Base-by-base conservation (phyloP, 305 asterid species). In the Solanum aculeatissimum region DNA sequence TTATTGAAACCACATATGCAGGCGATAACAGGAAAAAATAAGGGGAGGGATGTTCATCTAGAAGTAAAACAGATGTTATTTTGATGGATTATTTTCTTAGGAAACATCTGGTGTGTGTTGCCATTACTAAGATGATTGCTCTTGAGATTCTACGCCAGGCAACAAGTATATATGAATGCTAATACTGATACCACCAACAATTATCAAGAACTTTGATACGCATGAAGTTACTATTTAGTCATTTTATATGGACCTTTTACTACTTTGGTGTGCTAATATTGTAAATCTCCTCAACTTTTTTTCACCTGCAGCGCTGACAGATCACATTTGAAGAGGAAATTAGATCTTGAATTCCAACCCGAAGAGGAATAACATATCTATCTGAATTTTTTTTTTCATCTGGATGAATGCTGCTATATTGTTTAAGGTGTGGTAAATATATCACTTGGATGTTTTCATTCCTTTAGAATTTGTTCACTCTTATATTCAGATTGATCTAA, bases 281-380 rank as follows among this genome's bases (percentile, higher is more conserved):
- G 40, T 49, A 18, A 69, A 19, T 27, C 35, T 79, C 79, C 60
- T 38, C 35, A 62, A 84, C 71, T 79, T 81, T 49, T 83, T 43
- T 74, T 81, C 53, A 82, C 27, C 58, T 85, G 82, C 95, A 96
- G 99, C 85, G 98, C 99, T 86, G 99, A 95, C 91, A 92, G 94
- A 87, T 89, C 98, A 14, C 98, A 95, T 89, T 91, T 96, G 62
- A 94, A 96, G 96, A 94, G 97, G 92, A 96, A 96, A 86, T 90
- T 96, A 32, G 98, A 96, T 88, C 97, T 96, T 45, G 98, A 94
- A 87, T 96, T 94, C 88, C 95, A 90, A 89, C 92, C 89, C 19
- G 97, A 93, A 89, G 97, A 94, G 83, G 95, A 93, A 58, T 89
- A 83, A 84, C 19, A 6, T 18, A 51, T 18, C 66, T 29, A 7